A percentile compares a stretch with the other conserved stretches of the same genome.
These are phyloP conservation scores for Ophiostoma ulmi DNA, from an alignment of 2,329 filamentous ascomycete genomes.

Conservation along the genomic window DNA sequence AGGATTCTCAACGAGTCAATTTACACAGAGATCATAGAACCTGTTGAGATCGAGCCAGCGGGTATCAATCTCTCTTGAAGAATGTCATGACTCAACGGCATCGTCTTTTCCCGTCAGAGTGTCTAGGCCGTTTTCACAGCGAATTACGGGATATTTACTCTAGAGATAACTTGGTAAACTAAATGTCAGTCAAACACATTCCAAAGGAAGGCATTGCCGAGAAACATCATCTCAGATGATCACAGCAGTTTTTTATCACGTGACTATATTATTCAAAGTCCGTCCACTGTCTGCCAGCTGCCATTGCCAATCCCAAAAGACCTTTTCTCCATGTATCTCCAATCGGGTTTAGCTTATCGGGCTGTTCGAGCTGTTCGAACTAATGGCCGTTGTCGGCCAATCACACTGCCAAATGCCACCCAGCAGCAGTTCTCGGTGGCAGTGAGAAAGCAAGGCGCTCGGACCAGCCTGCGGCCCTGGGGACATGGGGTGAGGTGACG, in stretches of 20 bases:
- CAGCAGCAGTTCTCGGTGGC: neutral
- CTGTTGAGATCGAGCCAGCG: neutral
- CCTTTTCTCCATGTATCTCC: neutral
- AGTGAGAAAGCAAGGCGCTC: neutral
- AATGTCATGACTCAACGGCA: neutral
- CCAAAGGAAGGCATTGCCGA: neutral
- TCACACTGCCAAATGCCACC: neutral
- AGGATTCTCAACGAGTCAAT: neutral
- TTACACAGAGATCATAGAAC: neutral
- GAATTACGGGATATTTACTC: neutral
- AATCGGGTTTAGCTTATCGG: constrained; percentile 5
- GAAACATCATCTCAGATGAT: neutral
- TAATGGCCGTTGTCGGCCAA: constrained; percentile 8
- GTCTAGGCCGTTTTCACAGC: neutral
- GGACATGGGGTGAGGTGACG: constrained; percentile 5
- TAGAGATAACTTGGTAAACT: neutral
- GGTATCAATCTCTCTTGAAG: neutral
- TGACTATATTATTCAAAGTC: neutral
- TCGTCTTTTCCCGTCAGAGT: neutral
- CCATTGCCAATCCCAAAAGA: neutral
- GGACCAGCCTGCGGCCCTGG: neutral
- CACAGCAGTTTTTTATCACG: neutral
- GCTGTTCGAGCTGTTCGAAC: constrained; percentile 1
- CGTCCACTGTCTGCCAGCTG: neutral
- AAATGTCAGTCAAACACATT: neutral